These are phyloP conservation scores for Trametes maxima DNA, from an alignment of 768 basidiomycete species.

Conservation along the genomic window DNA sequence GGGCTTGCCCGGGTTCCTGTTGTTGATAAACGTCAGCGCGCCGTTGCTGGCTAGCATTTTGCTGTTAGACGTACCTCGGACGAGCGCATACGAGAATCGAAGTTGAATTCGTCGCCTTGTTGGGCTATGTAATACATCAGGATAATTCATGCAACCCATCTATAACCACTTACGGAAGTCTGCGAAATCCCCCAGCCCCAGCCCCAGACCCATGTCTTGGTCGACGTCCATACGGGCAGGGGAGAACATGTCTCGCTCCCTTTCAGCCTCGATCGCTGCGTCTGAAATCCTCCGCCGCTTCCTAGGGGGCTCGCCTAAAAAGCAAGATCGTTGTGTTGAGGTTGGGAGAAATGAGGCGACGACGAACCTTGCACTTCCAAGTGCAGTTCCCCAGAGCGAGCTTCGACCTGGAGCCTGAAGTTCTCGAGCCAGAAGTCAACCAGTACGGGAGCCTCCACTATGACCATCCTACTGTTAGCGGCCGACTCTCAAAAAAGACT, in stretches of 20 bases:
- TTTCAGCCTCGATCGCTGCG: slow-evolving; percentile 4
- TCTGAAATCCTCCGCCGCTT: slow-evolving; percentile 52
- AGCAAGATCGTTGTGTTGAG: background rate
- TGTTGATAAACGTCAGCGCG: slow-evolving; percentile 31
- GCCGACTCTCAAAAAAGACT: background rate
- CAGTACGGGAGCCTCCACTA: slow-evolving; percentile 69
- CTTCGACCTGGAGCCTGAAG: slow-evolving; percentile 70
- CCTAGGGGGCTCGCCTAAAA: slow-evolving; percentile 43
- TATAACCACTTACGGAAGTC: slow-evolving; percentile 16
- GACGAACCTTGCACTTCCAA: slow-evolving; percentile 41
- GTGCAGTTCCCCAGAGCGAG: slow-evolving; percentile 50
- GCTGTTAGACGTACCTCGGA: slow-evolving; percentile 53
- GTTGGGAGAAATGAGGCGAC: background rate
- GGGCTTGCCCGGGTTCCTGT: slow-evolving; percentile 85
- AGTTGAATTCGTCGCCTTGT: slow-evolving; percentile 12
- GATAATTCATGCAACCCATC: background rate
- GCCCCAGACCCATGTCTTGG: slow-evolving; percentile 30
- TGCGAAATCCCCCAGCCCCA: slow-evolving; percentile 14
- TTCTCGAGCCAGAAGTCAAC: slow-evolving; percentile 75
- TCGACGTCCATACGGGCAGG: slow-evolving; percentile 23
- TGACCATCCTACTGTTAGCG: background rate
- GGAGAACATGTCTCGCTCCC: background rate
- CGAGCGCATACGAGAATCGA: slow-evolving; percentile 43
- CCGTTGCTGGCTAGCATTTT: background rate
- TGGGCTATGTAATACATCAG: background rate